Evolutionary conservation across 2,329 filamentous ascomycete genomes (phyloP), one percentile per base, ranked within the genome.

Genomic region (Stylonectria norvegica): DNA sequence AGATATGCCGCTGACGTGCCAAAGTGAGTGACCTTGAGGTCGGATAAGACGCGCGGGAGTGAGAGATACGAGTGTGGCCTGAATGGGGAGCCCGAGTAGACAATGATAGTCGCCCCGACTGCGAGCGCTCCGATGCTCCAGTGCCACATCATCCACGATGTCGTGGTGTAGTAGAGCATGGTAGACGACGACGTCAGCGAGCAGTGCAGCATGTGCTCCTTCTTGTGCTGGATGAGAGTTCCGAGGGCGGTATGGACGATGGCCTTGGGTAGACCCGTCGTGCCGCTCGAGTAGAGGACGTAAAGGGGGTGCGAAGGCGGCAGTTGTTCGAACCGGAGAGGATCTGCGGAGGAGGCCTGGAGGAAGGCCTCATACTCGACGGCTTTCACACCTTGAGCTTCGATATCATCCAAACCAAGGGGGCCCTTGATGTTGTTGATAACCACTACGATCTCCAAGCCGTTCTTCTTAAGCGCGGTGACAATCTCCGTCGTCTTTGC

Each of bases 131-230:
- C 91, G 15, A 96, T 78, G 28, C 90, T 83, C 90, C 91, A 97
- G 63, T 97, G 91, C 89, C 90, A 96, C 91, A 97, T 97, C 90
- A 98, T 97, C 93, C 90, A 96, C 0, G 89, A 94, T 9, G 85
- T 89, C 4, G 90, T 96, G 1, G 89, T 95, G 68, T 90, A 96
- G 69, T 96, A 96, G 64, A 96, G 86, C 58, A 96, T 75, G 15
- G 84, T 78, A 29, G 89, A 87, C 2, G 73, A 70, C 0, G 83
- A 76, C 7, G 76, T 73, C 48, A 98, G 81, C 16, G 89, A 89
- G 61, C 86, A 87, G 61, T 97, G 91, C 3, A 97, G 73, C 33
- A 85, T 76, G 60, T 95, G 90, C 62, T 97, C 93, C 62, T 98
- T 98, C 67, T 97, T 97, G 70, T 97, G 93, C 63, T 97, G 91